Base-by-base conservation (phyloP, 1,284 basidiomycete species). In the Phenoliferia sp. region DNA sequence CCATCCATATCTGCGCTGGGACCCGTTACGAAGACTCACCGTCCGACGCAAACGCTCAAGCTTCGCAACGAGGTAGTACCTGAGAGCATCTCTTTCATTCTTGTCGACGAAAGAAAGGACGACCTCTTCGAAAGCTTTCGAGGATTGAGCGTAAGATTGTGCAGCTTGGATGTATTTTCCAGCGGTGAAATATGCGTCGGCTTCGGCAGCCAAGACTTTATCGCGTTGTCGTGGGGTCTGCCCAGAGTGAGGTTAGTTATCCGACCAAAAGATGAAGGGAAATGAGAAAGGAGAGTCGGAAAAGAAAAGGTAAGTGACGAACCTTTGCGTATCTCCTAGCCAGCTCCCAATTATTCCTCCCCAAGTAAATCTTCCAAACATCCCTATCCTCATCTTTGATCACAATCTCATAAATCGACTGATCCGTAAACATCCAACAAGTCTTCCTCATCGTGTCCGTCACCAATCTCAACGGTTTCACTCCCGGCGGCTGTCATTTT, bases 391-490 rank as follows among this genome's bases (percentile, higher is more conserved):
- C 96, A 73, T 95, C 91, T 15, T 84, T 84, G 22, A 93, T 84
- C 19, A 90, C 86, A 26, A 99, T 81, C 77, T 99, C 96, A 75
- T 92, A 94, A 56, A 99, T 85, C 0, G 91, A 90, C 67, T 88
- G 85, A 73, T 92, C 87, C 0, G 95, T 94, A 78, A 90, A 96
- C 2, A 96, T 85, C 96, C 96, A 99, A 75, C 90, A 95, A 4
- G 95, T 98, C 77, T 86, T 87, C 10, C 90, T 87, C 5, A 91
- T 86, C 10, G 90, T 88, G 79, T 99, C 96, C 9, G 88, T 84
- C 5, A 87, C 85, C 29, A 96, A 81, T 0, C 88, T 90, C 31
- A 85, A 82, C 9, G 92, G 87, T 62, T 81, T 80, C 77, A 94
- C 91, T 35, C 84, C 85, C 3, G 85, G 55, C 3, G 66, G 69